Evolutionary conservation across 768 basidiomycete genomes (phyloP).

Genomic region (Pisolithus tinctorius): DNA sequence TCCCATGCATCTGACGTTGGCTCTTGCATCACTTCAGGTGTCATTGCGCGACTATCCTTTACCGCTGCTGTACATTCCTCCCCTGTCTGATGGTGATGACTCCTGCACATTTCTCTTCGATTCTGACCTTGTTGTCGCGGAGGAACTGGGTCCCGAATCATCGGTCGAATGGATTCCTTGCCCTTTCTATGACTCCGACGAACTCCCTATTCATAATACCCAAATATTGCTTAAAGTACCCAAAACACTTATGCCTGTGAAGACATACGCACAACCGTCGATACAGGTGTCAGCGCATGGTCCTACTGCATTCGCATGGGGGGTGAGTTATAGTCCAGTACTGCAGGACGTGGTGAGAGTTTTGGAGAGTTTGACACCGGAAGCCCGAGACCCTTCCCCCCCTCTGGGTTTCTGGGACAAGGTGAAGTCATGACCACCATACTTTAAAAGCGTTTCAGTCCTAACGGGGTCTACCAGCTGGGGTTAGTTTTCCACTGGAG

Average conservation of each 20-base stretch:
- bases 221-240: conserved; percentile 61
- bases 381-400: conserved; percentile 76
- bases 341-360: conserved; percentile 83
- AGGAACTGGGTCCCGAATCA: conserved; percentile 67
- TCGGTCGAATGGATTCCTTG: conserved; percentile 72
- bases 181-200: conserved; percentile 50
- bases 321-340: conserved; percentile 77
- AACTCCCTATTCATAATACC: conserved; percentile 43
- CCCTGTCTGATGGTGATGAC: conserved; percentile 28
- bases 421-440: conserved; percentile 31
- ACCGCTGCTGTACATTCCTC: conserved; percentile 71
- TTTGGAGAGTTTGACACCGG: conserved; percentile 71
- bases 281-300: conserved; percentile 59
- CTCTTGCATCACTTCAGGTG: conserved; percentile 51
- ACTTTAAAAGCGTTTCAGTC: background rate
- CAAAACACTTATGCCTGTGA: conserved; percentile 93
- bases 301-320: conserved; percentile 80
- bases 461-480: conserved; percentile 36
- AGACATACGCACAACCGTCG: conserved; percentile 76
- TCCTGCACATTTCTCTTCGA: conserved; percentile 55
- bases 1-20: conserved; percentile 73
- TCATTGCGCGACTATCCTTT: conserved; percentile 85
- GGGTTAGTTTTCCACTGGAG: conserved; percentile 83
- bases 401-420: conserved; percentile 95
- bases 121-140: conserved; percentile 77